Base-by-base conservation (phyloP, 331 rosid genomes). In the Malus hybrid region DNA sequence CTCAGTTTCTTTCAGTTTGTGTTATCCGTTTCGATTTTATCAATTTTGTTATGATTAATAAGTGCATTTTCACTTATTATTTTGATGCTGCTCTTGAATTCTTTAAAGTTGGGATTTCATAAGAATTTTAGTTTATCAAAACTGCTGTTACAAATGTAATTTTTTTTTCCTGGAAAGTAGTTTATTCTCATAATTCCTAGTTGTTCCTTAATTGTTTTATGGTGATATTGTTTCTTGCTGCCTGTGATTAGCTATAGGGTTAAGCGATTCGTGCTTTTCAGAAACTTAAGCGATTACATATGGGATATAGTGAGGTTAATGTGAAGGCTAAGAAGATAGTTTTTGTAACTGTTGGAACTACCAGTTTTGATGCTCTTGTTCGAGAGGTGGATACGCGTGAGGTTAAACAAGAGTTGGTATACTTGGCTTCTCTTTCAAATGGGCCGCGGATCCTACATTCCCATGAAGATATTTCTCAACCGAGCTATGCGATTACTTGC, bases 281-380 rank as follows among this genome's bases (percentile, higher is more conserved):
- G 20, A 31, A 59, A 68, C 5, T 24, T 24, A 6, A 44, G 27
- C 4, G 67, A 72, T 56, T 71, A 0, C 48, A 32, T 73, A 84
- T 86, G 90, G 93, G 78, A 67, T 87, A 83, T 29, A 48, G 69
- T 31, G 82, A 59, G 48, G 74, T 70, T 16, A 28, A n/a, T 46
- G 77, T 50, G 22, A 79, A 83, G 62, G 42, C 60, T 8, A 86
- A 55, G 65, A 86, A 74, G 67, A 83, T 76, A 16, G 94, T 90
- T 67, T 91, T 91, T 33, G 93, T 91, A 6, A 91, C 94, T 0
- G 94, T 90, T 16, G 98, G 98, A 77, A 90, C 98, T 0, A 88
- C 98, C 20, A 42, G 77, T 82, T 91, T 93, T 65, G 98, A 93
- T 61, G 83, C 96, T 76, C 90, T 91, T 6, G 97, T 90, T 65